Percentiles rank a stretch among this genome's conserved stretches.
Evolutionary conservation across 2,329 filamentous ascomycete species (phyloP).

Genomic region (Nemania diffusa): DNA sequence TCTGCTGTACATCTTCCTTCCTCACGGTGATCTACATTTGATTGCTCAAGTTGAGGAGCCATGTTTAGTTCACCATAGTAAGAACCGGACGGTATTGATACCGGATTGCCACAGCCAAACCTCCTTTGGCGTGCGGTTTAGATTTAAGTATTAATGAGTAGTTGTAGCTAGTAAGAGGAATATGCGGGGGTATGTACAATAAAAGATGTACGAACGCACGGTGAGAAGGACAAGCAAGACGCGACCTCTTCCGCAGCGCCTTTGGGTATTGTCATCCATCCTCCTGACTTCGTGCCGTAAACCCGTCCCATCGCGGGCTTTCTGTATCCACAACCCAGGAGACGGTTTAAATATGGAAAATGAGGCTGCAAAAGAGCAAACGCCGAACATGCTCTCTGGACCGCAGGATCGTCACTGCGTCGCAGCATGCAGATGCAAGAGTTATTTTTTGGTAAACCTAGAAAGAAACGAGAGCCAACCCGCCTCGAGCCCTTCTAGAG

Average conservation of each 20-base stretch:
- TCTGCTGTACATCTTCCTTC: not conserved
- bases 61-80: not conserved
- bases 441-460: constrained; percentile 25
- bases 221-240: constrained; percentile 3
- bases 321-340: constrained; percentile 21
- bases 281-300: constrained; percentile 13
- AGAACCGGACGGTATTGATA: constrained; percentile 1
- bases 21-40: not conserved
- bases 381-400: constrained; percentile 33
- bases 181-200: constrained; percentile 35
- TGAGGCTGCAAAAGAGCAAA: constrained; percentile 27
- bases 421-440: constrained; percentile 36
- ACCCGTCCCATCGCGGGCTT: constrained; percentile 4
- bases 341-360: constrained; percentile 18
- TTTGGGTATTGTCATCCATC: not conserved
- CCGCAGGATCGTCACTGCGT: constrained; percentile 21
- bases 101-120: constrained; percentile 15
- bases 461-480: constrained; percentile 27
- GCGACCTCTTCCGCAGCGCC: not conserved
- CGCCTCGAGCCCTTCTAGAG: constrained; percentile 25
- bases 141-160: constrained; percentile 36
- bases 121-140: constrained; percentile 16
- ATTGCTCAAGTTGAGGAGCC: not conserved
- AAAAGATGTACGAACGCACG: constrained; percentile 16
- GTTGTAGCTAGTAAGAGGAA: constrained; percentile 33